Percentiles rank a stretch among this genome's conserved stretches.
These are phyloP conservation scores for Linnemannia schmuckeri DNA, from an alignment of 192 early-diverging fungal genomes.

Conservation along the genomic window DNA sequence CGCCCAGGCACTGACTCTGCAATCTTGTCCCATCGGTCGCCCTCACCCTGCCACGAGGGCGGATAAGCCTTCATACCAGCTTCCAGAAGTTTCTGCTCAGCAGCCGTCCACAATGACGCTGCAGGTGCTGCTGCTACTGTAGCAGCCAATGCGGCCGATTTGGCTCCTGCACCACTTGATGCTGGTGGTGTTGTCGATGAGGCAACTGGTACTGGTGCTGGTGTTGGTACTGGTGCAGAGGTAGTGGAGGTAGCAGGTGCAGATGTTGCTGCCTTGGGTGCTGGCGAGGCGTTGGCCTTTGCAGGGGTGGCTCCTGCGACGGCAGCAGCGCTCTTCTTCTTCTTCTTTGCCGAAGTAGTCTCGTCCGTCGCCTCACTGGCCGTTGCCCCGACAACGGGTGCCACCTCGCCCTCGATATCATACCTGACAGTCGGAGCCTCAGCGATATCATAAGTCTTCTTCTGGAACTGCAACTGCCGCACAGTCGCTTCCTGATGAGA, in stretches of 20 bases:
- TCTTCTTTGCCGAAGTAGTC: not conserved
- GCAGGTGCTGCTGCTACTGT: conserved; percentile 19
- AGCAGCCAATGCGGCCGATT: conserved; percentile 31
- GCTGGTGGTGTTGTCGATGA: conserved; percentile 5
- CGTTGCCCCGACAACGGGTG: conserved; percentile 10
- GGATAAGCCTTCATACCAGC: conserved; percentile 71
- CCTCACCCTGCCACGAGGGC: conserved; percentile 65
- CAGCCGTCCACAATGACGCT: conserved; percentile 64
- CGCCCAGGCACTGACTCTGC: conserved; percentile 68
- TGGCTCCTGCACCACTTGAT: conserved; percentile 4
- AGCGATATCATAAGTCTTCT: conserved; percentile 40
- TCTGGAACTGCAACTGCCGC: conserved; percentile 40
- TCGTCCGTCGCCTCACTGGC: not conserved
- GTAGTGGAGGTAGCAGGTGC: not conserved
- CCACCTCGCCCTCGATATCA: conserved; percentile 50
- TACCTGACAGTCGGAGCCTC: conserved; percentile 67
- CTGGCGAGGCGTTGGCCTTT: not conserved
- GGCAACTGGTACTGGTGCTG: not conserved
- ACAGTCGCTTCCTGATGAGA: conserved; percentile 26
- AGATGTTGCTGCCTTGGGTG: not conserved
- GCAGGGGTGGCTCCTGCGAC: not conserved
- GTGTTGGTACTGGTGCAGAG: not conserved
- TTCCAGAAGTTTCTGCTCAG: conserved; percentile 69
- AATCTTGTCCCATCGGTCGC: conserved; percentile 77
- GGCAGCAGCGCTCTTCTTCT: conserved; percentile 7